These are phyloP conservation scores for Tolypocladium endophyticum DNA, from an alignment of 2,329 filamentous ascomycete species.

Conservation along the genomic window DNA sequence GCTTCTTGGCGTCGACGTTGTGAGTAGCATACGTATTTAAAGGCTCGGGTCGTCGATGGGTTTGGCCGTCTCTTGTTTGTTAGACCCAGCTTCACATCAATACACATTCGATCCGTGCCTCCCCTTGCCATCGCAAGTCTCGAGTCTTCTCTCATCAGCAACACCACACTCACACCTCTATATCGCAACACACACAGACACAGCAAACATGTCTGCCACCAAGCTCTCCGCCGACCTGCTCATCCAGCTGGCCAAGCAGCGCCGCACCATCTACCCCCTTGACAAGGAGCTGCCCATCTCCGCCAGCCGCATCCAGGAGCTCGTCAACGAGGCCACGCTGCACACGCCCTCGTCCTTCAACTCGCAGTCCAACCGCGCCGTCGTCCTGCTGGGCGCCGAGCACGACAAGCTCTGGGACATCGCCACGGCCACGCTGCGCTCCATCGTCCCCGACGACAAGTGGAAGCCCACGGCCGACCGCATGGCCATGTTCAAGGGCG, in stretches of 20 bases:
- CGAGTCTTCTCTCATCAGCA: not conserved
- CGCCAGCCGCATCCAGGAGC: constrained; percentile 49
- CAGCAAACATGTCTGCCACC: constrained; percentile 28
- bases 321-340: constrained; percentile 53
- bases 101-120: not conserved
- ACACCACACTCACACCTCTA: not conserved
- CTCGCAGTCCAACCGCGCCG: constrained; percentile 68
- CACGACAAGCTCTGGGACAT: constrained; percentile 85
- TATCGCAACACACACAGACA: not conserved
- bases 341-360: constrained; percentile 79
- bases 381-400: constrained; percentile 71
- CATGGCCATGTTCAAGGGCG: constrained; percentile 52
- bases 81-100: not conserved
- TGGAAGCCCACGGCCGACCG: constrained; percentile 42
- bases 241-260: constrained; percentile 54
- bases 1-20: not conserved
- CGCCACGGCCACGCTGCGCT: constrained; percentile 35
- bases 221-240: constrained; percentile 37
- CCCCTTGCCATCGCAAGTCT: not conserved
- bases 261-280: constrained; percentile 60
- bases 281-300: constrained; percentile 46
- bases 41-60: not conserved
- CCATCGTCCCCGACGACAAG: constrained; percentile 53
- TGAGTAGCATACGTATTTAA: not conserved
- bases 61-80: not conserved